Base-by-base conservation (phyloP, 2,329 filamentous ascomycete species). In the Trichoderma endophyticum region DNA sequence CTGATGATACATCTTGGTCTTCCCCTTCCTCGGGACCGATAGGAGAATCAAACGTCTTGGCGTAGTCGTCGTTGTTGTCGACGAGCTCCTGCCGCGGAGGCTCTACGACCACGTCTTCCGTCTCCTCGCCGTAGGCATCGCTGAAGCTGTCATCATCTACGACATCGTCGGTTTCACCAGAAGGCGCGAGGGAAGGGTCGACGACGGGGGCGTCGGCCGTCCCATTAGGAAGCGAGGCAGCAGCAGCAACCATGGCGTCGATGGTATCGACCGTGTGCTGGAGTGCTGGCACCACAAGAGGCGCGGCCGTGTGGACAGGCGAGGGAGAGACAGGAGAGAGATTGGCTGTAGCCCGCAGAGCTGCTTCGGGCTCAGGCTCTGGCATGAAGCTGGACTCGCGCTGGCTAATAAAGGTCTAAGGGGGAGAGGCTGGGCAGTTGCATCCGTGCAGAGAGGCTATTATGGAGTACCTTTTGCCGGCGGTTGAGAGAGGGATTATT, bases 211-310 rank as follows among this genome's bases (percentile, higher is more conserved):
- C 75, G 72, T 78, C 80, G 76, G 77, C 75, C 56, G 74, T 72
- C 73, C 76, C 76, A 70, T 80, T 79, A 75, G 77, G 73, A 71
- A 77, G 74, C 73, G 74, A 70, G 56, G 77, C 74, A 62, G 78
- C 81, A 48, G 79, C 81, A 72, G 79, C 81, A 72, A 82, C 81
- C 82, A 85, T 86, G 77, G 81, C 82, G 81, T 84, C 84, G 73
- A 86, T 81, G 73, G 81, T 83, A 74, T 87, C 86, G 75, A 85
- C 86, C 70, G 85, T 86, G 73, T 86, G 81, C 77, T 88, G 86
- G 71, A 88, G 84, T 30, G 81, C 80, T 36, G 86, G 86, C 68
- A 87, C 83, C 73, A 84, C 81, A 70, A 84, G 79, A 60, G 85
- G 80, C 30, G 84, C 83, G 71, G 84, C 81, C 62, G 82, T 82